Base-by-base conservation (phyloP, 768 basidiomycete genomes). In the Kwoniella sp. region DNA sequence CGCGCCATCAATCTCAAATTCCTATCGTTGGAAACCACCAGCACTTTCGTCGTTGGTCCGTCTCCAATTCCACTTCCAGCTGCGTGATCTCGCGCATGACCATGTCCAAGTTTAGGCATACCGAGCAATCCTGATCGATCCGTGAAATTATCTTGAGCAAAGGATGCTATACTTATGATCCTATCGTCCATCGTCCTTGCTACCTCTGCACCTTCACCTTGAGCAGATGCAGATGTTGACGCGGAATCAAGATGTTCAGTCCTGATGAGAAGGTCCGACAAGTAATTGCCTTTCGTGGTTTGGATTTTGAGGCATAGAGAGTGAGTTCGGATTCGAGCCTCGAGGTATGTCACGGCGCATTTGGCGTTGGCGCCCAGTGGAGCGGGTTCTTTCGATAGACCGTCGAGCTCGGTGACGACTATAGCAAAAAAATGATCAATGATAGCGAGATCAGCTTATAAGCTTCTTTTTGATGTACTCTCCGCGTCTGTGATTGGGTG, bases 371-470 rank as follows among this genome's bases (percentile, higher is more conserved):
- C 84, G 44, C 88, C 91, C 24, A 97, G 87, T 0, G 85, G 79
- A 0, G 85, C 80, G 1, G 82, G 64, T 68, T 90, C 88, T 0
- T 85, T 83, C 8, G 80, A 72, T 24, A 98, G 86, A n/a, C 93
- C 92, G 69, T 99, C 95, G 8, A 99, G 87, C 71, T 99, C 96
- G 84, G 94, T 97, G 75, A 98, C 85, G 65, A 96, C 95, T 70
- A 60, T 30, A 2, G 40, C 40, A 44, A 6, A 33, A 13, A 33
- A 6, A 33, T 12, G 8, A 8, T 19, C 8, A 22, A 36, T 7
- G 33, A 33, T 33, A 33, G n/a, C n/a, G n/a, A 6, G 33, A 33
- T 33, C 33, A 33, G 33, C 33, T n/a, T n/a, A n/a, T n/a, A n/a
- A n/a, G n/a, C n/a, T n/a, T n/a, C n/a, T n/a, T n/a, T n/a, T n/a